Conservation (phyloP, 1,139 yeast species). For the Chernovozyma aurita region DNA sequence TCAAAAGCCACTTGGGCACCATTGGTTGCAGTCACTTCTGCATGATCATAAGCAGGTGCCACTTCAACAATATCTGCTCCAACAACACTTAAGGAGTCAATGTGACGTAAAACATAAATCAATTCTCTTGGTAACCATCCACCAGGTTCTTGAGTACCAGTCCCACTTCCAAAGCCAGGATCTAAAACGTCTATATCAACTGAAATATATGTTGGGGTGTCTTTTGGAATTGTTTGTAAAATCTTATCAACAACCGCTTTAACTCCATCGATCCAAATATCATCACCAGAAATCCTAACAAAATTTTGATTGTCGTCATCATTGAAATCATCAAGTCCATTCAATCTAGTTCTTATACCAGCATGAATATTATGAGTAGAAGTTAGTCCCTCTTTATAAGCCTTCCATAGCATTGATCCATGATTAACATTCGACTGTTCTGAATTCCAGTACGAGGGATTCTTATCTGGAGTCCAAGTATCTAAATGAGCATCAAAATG, state of each 20-base stretch:
- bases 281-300: constrained; percentile 63
- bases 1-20: constrained; percentile 76
- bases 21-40: constrained; percentile 71
- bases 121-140: constrained; percentile 79
- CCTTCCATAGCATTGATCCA: constrained; percentile 82
- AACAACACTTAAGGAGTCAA: constrained; percentile 57
- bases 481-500: constrained; percentile 81
- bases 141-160: constrained; percentile 82
- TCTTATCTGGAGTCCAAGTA: constrained; percentile 69
- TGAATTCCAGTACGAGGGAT: constrained; percentile 68
- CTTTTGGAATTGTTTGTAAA: constrained; percentile 45
- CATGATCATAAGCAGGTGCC: constrained; percentile 66
- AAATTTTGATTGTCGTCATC: constrained; percentile 66
- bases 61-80: constrained; percentile 83
- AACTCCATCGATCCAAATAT: constrained; percentile 60
- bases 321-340: constrained; percentile 57
- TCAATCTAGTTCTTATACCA: constrained; percentile 65
- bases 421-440: constrained; percentile 64
- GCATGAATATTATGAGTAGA: constrained; percentile 60
- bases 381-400: constrained; percentile 61
- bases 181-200: constrained; percentile 80
- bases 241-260: constrained; percentile 49
- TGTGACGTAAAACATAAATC: constrained; percentile 52
- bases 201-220: constrained; percentile 64
- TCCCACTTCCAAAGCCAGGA: constrained; percentile 77